phyloP scores from a whole-genome alignment of 164 flowering plant genomes.

The Vitis rupestris region DNA sequence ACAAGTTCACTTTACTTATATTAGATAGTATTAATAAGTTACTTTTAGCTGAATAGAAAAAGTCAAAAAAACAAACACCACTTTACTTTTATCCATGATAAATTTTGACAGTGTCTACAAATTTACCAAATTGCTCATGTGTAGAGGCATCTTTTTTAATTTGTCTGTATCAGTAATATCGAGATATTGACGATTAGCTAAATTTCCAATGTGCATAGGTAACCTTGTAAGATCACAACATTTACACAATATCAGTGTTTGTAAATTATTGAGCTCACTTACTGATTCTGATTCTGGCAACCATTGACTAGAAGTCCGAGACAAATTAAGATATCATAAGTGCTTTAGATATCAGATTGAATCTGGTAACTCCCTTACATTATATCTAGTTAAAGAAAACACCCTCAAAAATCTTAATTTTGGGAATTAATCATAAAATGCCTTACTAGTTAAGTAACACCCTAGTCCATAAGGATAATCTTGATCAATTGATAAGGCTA shows the following conservation, averaged over 20 bases:
- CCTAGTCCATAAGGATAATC: too few species aligned
- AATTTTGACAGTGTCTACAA: neutral
- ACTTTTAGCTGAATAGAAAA: too few species aligned
- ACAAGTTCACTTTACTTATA: too few species aligned
- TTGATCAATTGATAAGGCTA: too few species aligned
- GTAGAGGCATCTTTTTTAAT: neutral
- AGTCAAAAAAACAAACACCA: too few species aligned
- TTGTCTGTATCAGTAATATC: too few species aligned
- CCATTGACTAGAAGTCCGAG: neutral
- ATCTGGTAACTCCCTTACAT: neutral
- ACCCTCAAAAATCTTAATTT: too few species aligned
- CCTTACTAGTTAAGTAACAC: too few species aligned
- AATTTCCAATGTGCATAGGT: neutral
- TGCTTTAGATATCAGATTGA: slow-evolving; percentile 4
- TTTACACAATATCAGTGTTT: neutral
- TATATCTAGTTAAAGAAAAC: too few species aligned
- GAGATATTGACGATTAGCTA: neutral
- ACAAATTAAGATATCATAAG: slow-evolving; percentile 7
- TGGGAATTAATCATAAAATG: too few species aligned
- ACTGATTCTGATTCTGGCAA: slow-evolving; percentile 7
- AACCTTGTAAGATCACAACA: neutral
- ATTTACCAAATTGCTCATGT: neutral
- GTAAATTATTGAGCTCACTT: neutral
- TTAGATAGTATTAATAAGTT: too few species aligned
- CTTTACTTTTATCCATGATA: neutral